Evolutionary conservation across 331 rosid genomes (phyloP), one percentile per base, ranked within the genome.

Genomic region (Quercus phellos): DNA sequence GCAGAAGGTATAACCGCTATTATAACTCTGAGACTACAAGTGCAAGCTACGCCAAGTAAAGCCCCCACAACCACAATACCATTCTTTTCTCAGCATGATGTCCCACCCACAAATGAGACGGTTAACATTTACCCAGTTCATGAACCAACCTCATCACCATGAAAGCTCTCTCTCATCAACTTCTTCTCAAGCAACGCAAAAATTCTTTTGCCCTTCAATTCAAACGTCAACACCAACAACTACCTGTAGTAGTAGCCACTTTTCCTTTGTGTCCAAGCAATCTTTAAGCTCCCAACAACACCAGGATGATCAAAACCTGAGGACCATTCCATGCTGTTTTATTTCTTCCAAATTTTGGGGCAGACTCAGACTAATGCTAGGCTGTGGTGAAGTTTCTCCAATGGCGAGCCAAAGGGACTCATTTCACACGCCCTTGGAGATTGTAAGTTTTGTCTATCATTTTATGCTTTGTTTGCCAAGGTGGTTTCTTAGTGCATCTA

Each of bases 31-130:
- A 78, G 77, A 68, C 93, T 82, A 90, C 80, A 73, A 87, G 83
- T 90, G 96, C 90, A 92, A 92, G 97, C 92, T 86, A 93, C 96
- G 89, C 75, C 75, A 74, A 64, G 72, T 64, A 75, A 73, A 53
- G 4, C 81, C 46, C 46, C 46, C 43, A 7, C 46, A 38, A 38
- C 46, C 46, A 70, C 60, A 58, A 67, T 38, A 43, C 30, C 75
- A 7, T 19, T 63, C 58, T 68, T 59, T 60, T 55, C 21, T 55
- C 26, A 75, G 75, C 79, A 83, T 80, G 84, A 86, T 86, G 88
- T 75, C 87, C 90, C 90, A 86, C 88, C 86, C 80, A 51, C 83
- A 83, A 76, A 27, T 43, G 5, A 68, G 70, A 78, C 80, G 22
- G 82, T 84, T 81, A 76, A 66, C 78, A 8, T 84, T 81, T 73